A percentile compares a stretch with the other conserved stretches of the same genome.
Conservation (phyloP, 306 rosid genomes). For the Vigna reflexopilosa region DNA sequence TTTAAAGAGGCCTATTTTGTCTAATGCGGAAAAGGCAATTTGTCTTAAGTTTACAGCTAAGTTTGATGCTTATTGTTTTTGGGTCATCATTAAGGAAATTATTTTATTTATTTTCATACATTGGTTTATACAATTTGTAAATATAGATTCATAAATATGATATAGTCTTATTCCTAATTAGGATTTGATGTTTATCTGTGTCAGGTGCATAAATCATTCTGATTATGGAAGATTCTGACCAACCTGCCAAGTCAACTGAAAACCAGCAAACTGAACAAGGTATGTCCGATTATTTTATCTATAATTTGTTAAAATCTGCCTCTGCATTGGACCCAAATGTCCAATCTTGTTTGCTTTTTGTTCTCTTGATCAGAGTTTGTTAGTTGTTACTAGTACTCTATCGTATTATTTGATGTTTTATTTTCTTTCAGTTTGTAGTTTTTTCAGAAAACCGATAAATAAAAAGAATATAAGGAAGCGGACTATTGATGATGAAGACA, state of each 20-base stretch:
- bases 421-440: conserved; percentile 51
- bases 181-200: neutral
- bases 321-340: neutral
- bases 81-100: too few species aligned
- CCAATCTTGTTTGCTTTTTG: neutral
- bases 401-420: neutral
- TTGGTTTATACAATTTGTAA: neutral
- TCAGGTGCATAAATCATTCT: neutral
- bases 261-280: conserved; percentile 51
- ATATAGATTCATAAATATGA: neutral
- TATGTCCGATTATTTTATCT: neutral
- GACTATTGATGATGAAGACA: conserved; percentile 43
- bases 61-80: too few species aligned
- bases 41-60: too few species aligned
- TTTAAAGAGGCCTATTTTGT: too few species aligned
- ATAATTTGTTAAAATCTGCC: neutral
- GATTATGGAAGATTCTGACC: conserved; percentile 48
- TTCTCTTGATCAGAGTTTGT: neutral
- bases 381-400: too few species aligned
- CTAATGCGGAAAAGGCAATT: too few species aligned
- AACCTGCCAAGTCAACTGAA: conserved; percentile 38
- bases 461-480: conserved; percentile 54
- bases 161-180: neutral
- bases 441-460: conserved; percentile 54
- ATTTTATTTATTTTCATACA: neutral